Evolutionary conservation across 2,329 filamentous ascomycete genomes (phyloP), one percentile per base, ranked within the genome.

Genomic region (Aspergillus udagawae): DNA sequence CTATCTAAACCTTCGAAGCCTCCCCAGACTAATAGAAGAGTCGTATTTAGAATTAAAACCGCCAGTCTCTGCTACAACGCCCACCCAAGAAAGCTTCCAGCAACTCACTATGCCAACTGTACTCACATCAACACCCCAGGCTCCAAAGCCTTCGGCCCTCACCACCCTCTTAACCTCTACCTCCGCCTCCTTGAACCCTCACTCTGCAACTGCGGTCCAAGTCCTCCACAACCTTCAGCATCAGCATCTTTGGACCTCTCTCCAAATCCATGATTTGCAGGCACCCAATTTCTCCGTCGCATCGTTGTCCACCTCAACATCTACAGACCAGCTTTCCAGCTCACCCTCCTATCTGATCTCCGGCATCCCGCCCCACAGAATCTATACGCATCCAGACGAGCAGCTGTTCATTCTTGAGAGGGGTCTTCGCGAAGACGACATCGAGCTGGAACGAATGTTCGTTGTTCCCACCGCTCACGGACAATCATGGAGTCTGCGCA

Each of bases 361-460:
- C 8, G 85, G 85, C n/a, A 73, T 85, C 17, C 84, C 85, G 3
- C 83, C 85, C 12, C 76, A 81, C 53, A 77, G 83, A 49, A 75
- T 86, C 58, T 88, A 88, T 69, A 78, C 83, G 10, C 84, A 88
- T 64, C 85, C 85, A 10, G 85, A 87, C 67, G 83, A 87, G 73
- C 85, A 87, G 67, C 79, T 84, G 25, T 82, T 81, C 63, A 75
- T 86, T 63, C 74, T 87, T 27, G 80, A 84, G 65, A 70, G 76
- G 52, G 77, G 75, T 20, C 75, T 81, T 47, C 70, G 69, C 51
- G 76, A 77, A 52, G 73, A 77, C 61, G 82, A 80, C 42, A 62
- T 82, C 21, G 71, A 73, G 2, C 67, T 77, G 10, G 80, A 84
- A 69, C 74, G 79, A 49, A 80, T 86, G 64, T 87, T 84, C 77